Evolutionary conservation across 2,329 filamentous ascomycete genomes (phyloP), one percentile per base, ranked within the genome.

Genomic region (Trichophyton mentagrophytes): DNA sequence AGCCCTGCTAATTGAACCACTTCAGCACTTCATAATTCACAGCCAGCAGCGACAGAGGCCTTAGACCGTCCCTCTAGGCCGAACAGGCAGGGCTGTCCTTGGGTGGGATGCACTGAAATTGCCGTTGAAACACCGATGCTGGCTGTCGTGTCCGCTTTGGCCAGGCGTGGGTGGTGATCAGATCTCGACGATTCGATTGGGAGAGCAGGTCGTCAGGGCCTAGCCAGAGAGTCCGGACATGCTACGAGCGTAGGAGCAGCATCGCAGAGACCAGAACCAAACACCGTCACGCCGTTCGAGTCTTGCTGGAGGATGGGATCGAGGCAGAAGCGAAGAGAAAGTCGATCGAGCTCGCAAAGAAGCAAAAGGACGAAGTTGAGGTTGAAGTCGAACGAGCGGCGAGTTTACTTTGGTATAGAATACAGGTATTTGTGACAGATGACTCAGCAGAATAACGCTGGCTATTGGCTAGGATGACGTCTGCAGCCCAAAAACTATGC

Each of bases 1-100:
- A 55, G 51, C 51, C 40, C 30, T 20, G 51, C 51, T 55, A 55
- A 55, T 55, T 55, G 51, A 55, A 20, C 51, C 11, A 15, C 51
- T 20, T 55, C 51, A 55, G 25, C 27, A 27, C 51, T 36, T 55
- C 51, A 55, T 55, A 17, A 36, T 36, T 55, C 51, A 20, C 51
- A 55, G 27, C 27, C 33, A 38, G n/a, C 51, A 20, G 17, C 15
- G 25, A 38, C 51, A 9, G 51, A 17, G 51, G 27, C 51, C 51
- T 17, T 7, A 8, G 30, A 36, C 51, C 2, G 27, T 36, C 27
- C 11, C 51, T 25, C n/a, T 36, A 13, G 7, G 51, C 13, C 51
- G 8, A 25, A 51, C 11, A 15, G 20, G 9, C 33, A 27, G 11
- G 11, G 9, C 46, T 27, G 20, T n/a, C 6, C 13, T 44, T 17